A percentile compares a stretch with the other conserved stretches of the same genome.
phyloP scores from a whole-genome alignment of 305 asterid genomes.

The Fraxinus ornus region DNA sequence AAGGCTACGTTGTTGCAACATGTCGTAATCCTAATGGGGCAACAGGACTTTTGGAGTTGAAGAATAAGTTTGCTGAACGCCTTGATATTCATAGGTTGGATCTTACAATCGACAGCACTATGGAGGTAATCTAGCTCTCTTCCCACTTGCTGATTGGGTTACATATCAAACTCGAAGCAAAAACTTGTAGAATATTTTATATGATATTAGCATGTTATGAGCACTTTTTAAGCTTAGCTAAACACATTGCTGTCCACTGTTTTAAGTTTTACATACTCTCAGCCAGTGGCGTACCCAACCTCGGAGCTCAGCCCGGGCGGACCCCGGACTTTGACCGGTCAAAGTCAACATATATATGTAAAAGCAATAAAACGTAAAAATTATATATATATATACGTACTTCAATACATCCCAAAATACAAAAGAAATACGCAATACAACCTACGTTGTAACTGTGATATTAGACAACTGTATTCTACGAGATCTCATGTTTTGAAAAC shows the following conservation, averaged over 20 bases:
- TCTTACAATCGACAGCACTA: constrained; percentile 73
- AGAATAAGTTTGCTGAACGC: constrained; percentile 61
- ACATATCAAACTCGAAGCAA: neutral
- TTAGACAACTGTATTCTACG: too few species aligned
- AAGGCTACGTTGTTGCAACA: constrained; percentile 73
- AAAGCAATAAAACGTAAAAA: too few species aligned
- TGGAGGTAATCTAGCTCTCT: constrained; percentile 52
- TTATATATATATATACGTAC: too few species aligned
- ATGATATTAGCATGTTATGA: neutral
- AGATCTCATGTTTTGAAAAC: too few species aligned
- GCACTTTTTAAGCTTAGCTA: neutral
- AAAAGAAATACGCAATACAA: too few species aligned
- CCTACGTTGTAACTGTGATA: too few species aligned
- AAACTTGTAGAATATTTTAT: neutral
- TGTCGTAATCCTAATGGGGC: constrained; percentile 80
- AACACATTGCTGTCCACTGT: neutral
- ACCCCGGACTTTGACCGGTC: too few species aligned
- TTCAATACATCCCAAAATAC: too few species aligned
- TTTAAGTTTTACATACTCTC: neutral
- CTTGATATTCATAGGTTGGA: constrained; percentile 72
- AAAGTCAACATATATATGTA: too few species aligned
- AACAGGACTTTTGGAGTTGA: constrained; percentile 61
- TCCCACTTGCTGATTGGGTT: neutral
- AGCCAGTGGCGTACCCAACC: too few species aligned
- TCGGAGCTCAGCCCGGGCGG: too few species aligned